Conservation (phyloP, 2,329 filamentous ascomycete species). For the Fusarium mexicanum region DNA sequence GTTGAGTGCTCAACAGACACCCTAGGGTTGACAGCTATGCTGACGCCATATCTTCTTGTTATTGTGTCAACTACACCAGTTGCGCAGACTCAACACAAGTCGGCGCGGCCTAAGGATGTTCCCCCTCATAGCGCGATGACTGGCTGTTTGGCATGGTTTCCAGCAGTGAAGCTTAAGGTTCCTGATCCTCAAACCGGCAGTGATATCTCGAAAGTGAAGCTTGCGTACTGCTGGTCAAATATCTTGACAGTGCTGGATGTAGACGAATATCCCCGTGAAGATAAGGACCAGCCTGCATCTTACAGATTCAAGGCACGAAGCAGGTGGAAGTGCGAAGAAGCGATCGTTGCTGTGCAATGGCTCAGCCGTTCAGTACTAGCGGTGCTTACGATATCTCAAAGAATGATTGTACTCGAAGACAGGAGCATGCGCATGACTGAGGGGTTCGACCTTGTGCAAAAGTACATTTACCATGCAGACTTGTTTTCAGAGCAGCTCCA, state of each 20-base stretch:
- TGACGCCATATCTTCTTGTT: conserved; percentile 94
- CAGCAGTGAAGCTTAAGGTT: conserved; percentile 89
- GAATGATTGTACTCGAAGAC: conserved; percentile 92
- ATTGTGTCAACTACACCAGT: conserved; percentile 97
- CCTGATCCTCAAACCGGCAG: conserved; percentile 73
- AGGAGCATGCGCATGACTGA: conserved; percentile 90
- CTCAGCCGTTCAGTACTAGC: conserved; percentile 91
- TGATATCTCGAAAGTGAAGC: conserved; percentile 80
- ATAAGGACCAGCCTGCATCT: conserved; percentile 79
- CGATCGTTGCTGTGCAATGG: conserved; percentile 97
- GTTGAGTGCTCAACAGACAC: conserved; percentile 87
- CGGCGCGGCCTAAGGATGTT: conserved; percentile 89
- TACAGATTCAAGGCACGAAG: conserved; percentile 85
- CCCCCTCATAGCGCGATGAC: conserved; percentile 90
- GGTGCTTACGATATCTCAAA: conserved; percentile 92
- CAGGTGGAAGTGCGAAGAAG: conserved; percentile 92
- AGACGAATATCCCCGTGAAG: conserved; percentile 73
- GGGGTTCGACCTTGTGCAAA: conserved; percentile 89
- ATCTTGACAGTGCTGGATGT: conserved; percentile 94
- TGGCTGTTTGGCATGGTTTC: conserved; percentile 96
- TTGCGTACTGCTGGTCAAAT: conserved; percentile 99
- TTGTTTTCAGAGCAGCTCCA: conserved; percentile 90
- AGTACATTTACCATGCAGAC: conserved; percentile 91
- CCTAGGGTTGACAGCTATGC: conserved; percentile 91
- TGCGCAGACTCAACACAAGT: conserved; percentile 96